phyloP scores from a whole-genome alignment of 345 rosid species.

The Reutealis trisperma region DNA sequence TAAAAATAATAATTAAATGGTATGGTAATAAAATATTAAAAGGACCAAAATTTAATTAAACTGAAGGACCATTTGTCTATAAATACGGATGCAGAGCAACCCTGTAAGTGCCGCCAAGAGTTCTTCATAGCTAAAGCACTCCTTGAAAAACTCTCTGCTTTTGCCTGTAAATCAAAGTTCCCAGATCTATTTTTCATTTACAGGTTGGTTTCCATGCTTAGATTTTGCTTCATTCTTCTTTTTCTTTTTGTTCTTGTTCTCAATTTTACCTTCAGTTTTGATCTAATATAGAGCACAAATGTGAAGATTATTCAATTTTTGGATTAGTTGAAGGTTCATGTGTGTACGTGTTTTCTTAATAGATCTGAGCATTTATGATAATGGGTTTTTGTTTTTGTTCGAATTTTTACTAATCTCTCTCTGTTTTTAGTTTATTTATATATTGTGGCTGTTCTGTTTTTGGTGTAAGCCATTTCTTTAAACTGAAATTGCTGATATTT shows the following conservation, averaged over 20 bases:
- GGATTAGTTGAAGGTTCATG: not conserved
- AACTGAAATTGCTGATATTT: not conserved
- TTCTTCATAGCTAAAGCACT: conserved; percentile 2
- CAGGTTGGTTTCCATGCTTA: not conserved
- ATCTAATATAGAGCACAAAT: not conserved
- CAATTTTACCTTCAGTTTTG: not conserved
- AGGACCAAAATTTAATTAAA: not conserved
- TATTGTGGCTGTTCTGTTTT: too few species aligned
- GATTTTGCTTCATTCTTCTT: not conserved
- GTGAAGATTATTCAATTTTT: not conserved
- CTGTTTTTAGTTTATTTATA: not conserved
- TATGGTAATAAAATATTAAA: not conserved
- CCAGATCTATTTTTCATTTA: not conserved
- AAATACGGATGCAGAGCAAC: not conserved
- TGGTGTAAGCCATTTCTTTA: not conserved
- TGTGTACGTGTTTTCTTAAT: not conserved
- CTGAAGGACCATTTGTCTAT: not conserved
- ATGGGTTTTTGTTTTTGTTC: not conserved
- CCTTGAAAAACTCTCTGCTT: conserved; percentile 2
- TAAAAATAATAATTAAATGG: not conserved
- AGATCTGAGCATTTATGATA: not conserved
- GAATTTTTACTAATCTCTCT: not conserved
- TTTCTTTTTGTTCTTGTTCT: not conserved
- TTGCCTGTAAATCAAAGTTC: not conserved
- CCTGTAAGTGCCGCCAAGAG: not conserved